Conservation (phyloP, 257 asterid genomes). For the Datura wrightii region DNA sequence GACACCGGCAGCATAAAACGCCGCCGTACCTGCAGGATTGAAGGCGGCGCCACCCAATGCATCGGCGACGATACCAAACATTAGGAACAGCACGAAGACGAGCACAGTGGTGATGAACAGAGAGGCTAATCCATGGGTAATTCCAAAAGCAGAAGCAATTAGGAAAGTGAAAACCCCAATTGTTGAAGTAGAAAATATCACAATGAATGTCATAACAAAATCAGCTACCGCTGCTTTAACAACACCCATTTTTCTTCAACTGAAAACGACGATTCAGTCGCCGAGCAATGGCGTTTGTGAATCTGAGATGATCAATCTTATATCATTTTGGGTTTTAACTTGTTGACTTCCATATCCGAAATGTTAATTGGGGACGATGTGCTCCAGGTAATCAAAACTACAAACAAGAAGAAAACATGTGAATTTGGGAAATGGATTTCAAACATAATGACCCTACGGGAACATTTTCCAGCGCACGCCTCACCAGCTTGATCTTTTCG, state of each 20-base stretch:
- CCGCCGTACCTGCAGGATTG: conserved; percentile 83
- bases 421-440: no score
- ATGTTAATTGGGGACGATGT: no score
- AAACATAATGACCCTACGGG: no score
- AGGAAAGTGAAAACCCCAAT: conserved; percentile 57
- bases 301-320: no score
- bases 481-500: no score
- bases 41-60: conserved; percentile 82
- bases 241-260: conserved; percentile 39
- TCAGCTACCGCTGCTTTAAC: conserved; percentile 44
- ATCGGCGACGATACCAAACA: conserved; percentile 69
- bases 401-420: no score
- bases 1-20: conserved; percentile 78
- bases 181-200: conserved; percentile 46
- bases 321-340: no score
- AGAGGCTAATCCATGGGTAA: conserved; percentile 50
- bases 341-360: no score
- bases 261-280: background rate
- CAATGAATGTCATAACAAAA: conserved; percentile 46
- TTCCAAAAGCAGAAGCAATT: conserved; percentile 57
- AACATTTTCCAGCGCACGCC: no score
- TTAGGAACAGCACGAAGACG: conserved; percentile 53
- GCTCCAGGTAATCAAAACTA: no score
- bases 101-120: conserved; percentile 60
- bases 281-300: background rate